phyloP scores from a whole-genome alignment of 176 grass and related monocot species.

The Ampelocalamus luodianensis region DNA sequence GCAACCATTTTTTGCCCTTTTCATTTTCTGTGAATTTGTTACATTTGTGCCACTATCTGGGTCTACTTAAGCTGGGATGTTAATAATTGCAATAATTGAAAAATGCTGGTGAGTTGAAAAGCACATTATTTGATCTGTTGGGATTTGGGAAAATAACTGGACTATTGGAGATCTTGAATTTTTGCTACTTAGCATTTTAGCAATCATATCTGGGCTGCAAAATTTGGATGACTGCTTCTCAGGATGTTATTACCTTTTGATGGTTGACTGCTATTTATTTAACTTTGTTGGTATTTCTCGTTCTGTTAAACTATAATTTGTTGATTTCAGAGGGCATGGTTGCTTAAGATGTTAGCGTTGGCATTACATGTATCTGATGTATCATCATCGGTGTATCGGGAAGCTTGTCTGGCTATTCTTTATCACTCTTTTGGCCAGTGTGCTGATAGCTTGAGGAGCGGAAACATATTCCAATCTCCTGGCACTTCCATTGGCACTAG shows the following conservation, averaged over 20 bases:
- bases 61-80: background rate
- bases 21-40: slow-evolving; percentile 6
- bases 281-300: slow-evolving; percentile 26
- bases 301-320: slow-evolving; percentile 43
- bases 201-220: background rate
- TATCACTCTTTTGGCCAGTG: slow-evolving; percentile 65
- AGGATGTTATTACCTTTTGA: background rate
- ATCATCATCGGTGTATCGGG: slow-evolving; percentile 67
- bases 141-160: background rate
- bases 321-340: slow-evolving; percentile 83
- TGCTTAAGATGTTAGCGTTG: slow-evolving; percentile 87
- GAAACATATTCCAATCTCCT: slow-evolving; percentile 46
- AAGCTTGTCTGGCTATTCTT: slow-evolving; percentile 81
- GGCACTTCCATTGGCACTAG: slow-evolving; percentile 30
- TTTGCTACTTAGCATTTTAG: background rate
- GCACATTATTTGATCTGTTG: background rate
- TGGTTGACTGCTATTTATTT: slow-evolving; percentile 24
- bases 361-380: slow-evolving; percentile 92
- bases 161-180: background rate
- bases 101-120: background rate
- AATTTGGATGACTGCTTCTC: slow-evolving; percentile 17
- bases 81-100: slow-evolving; percentile 1
- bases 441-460: slow-evolving; percentile 41
- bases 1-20: background rate
- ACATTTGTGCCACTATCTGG: background rate